These are phyloP conservation scores for Epicoccum nigrum DNA, from an alignment of 2,329 filamentous ascomycete genomes.

Conservation along the genomic window DNA sequence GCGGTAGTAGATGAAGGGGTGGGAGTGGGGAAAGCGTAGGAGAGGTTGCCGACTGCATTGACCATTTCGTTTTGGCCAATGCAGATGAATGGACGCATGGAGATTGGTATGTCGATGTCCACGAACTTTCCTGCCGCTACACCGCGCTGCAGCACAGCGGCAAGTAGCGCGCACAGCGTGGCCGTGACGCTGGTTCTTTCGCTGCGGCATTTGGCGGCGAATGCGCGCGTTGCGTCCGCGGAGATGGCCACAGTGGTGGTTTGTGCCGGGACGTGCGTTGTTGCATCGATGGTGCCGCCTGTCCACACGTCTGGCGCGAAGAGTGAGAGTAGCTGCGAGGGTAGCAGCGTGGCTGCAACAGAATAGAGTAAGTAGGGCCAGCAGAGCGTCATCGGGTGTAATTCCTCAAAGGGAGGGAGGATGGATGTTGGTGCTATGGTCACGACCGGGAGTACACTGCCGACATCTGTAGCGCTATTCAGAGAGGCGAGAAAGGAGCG, in stretches of 20 bases:
- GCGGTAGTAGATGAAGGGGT: not conserved
- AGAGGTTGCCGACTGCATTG: conserved; percentile 26
- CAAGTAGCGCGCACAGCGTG: conserved; percentile 48
- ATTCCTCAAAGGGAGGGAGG: conserved; percentile 49
- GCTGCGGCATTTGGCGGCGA: conserved; percentile 44
- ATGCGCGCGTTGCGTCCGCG: conserved; percentile 28
- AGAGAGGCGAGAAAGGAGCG: conserved; percentile 50
- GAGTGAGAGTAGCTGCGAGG: not conserved
- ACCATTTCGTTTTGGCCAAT: conserved; percentile 34
- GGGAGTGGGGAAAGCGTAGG: not conserved
- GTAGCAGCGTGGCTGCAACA: conserved; percentile 43
- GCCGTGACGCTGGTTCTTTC: conserved; percentile 52
- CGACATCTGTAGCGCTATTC: not conserved
- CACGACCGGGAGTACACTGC: conserved; percentile 16
- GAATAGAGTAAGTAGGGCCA: conserved; percentile 43
- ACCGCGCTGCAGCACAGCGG: conserved; percentile 45
- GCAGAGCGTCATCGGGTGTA: conserved; percentile 50
- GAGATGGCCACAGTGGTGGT: conserved; percentile 42
- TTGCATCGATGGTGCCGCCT: not conserved
- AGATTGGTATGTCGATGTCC: conserved; percentile 45
- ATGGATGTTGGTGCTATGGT: conserved; percentile 31
- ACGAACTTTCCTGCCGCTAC: conserved; percentile 41
- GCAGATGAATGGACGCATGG: conserved; percentile 46
- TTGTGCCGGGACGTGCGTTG: not conserved
- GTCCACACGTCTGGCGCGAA: not conserved